Percentiles rank a stretch among this genome's conserved stretches.
Conservation (phyloP, 768 basidiomycete genomes). For the Cyathus striatus region DNA sequence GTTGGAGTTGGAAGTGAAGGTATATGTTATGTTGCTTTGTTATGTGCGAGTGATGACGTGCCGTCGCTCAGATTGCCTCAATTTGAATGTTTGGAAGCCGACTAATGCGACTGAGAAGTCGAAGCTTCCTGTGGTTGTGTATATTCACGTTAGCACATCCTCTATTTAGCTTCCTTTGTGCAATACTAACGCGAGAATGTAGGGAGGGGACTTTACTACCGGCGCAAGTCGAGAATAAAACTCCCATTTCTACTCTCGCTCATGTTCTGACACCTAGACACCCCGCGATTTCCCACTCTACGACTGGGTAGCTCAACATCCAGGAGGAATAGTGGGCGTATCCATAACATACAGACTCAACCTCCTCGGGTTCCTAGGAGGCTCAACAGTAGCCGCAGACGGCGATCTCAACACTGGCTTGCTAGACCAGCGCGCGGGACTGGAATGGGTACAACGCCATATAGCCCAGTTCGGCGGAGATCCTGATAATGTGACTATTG, state of each 20-base stretch:
- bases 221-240: no score
- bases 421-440: constrained; percentile 31
- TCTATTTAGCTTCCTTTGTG: no score
- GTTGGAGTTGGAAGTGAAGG: constrained; percentile 42
- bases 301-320: constrained; percentile 40
- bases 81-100: constrained; percentile 38
- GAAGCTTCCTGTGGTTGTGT: constrained; percentile 35
- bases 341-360: constrained; percentile 25
- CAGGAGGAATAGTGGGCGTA: constrained; percentile 26
- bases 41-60: background rate
- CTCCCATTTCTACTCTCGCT: no score
- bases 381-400: constrained; percentile 22
- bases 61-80: constrained; percentile 30
- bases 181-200: no score
- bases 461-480: constrained; percentile 29
- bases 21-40: constrained; percentile 6
- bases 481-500: constrained; percentile 26
- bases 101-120: constrained; percentile 22
- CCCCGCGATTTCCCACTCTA: constrained; percentile 43
- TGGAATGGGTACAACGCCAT: constrained; percentile 35
- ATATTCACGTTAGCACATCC: constrained; percentile 29
- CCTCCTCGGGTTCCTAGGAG: constrained; percentile 16
- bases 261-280: no score
- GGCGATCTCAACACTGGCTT: constrained; percentile 35
- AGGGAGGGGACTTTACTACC: constrained; percentile 38